Evolutionary conservation across 257 asterid species (phyloP), one percentile per base, ranked within the genome.

Genomic region (Solanum medicagineum): DNA sequence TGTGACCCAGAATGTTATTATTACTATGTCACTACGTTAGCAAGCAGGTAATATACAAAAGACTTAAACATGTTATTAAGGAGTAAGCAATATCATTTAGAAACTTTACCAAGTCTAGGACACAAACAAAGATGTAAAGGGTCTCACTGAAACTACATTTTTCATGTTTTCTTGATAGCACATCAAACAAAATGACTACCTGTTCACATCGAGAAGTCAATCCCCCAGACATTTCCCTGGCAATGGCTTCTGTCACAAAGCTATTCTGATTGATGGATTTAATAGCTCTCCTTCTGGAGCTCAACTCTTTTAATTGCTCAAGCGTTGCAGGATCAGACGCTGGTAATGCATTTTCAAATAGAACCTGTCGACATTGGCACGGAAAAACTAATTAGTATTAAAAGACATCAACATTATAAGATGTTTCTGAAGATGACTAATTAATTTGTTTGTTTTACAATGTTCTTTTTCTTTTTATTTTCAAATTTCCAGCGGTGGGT

Each of bases 161-260:
- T 47, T 17, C 3, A 40, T 8, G 47, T 0, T 29, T 55, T 47
- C 6, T 11, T 85, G 32, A 57, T 42, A 45, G 22, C 32, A 6
- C 73, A 32, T 40, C 10, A 65, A 20, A 87, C 2, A 15, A 71
- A 16, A 73, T 36, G 19, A 49, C 85, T 85, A 92, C 96, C 94
- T 87, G 92, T 70, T 90, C 91, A 84, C 87, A 86, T 79, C 90
- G 94, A 51, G 94, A 93, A 29, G 97, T 92, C 49, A 92, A 90
- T 3, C 94, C 98, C 77, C 98, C 94, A 3, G 97, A 93, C 90
- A 94, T 92, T 91, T 93, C 97, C 86, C 95, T 90, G 4, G 97
- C 97, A 85, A 90, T 89, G 80, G 95, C 95, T 42, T 90, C 94
- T 3, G 98, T 88, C 57, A 90, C 47, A 80, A 68, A 86, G 88